phyloP scores from a whole-genome alignment of 345 rosid genomes.

The Adansonia digitata region DNA sequence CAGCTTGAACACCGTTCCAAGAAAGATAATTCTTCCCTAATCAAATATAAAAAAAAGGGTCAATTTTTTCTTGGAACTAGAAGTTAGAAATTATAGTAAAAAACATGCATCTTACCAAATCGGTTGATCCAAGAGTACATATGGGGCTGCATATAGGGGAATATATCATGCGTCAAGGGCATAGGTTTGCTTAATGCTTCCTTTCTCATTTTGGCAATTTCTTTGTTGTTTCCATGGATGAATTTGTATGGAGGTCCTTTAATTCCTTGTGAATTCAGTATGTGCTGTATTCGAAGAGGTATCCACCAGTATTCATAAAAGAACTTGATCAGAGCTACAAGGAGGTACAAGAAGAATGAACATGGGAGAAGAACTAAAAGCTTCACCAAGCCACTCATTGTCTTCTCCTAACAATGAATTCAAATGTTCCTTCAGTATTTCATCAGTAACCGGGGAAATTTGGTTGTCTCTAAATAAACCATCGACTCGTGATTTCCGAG shows the following conservation, averaged over 20 bases:
- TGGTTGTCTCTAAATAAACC: neutral
- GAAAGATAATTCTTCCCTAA: conserved; percentile 31
- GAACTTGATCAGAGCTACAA: conserved; percentile 5
- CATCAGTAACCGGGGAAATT: neutral
- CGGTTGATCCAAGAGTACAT: conserved; percentile 22
- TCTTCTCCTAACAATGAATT: neutral
- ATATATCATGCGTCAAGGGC: conserved; percentile 19
- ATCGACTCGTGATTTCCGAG: neutral
- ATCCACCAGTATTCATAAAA: conserved; percentile 26
- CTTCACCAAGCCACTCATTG: neutral
- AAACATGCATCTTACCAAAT: conserved; percentile 11
- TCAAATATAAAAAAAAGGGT: neutral
- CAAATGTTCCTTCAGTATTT: neutral
- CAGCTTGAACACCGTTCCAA: conserved; percentile 35
- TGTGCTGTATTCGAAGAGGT: conserved; percentile 16
- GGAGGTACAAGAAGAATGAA: conserved; percentile 7
- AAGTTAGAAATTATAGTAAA: neutral
- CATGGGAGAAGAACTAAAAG: conserved; percentile 8
- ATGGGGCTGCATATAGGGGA: conserved; percentile 27
- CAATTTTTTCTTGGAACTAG: too few relatives aligned
- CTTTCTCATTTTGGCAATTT: conserved; percentile 13
- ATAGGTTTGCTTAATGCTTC: conserved; percentile 14
- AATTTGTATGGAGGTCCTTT: conserved; percentile 35
- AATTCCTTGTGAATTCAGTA: conserved; percentile 22
- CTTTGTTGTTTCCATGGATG: conserved; percentile 34